Conservation (phyloP, 331 rosid species). For the Saraca asoca region DNA sequence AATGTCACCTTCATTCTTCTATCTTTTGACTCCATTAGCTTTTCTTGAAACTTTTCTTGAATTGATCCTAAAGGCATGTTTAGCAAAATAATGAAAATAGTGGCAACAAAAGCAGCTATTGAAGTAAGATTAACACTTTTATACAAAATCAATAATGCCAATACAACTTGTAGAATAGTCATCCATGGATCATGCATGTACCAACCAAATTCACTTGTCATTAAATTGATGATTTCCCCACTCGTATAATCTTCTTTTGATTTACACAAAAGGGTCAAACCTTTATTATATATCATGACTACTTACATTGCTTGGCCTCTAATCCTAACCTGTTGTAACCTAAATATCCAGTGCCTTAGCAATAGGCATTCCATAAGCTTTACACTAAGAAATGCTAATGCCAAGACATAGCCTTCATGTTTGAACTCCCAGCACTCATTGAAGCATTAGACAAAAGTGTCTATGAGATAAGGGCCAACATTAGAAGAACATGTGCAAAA, state of each 20-base stretch:
- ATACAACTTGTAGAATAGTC: conserved; percentile 57
- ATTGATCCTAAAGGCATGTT: conserved; percentile 59
- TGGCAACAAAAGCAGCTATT: conserved; percentile 52
- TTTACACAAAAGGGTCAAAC: conserved; percentile 64
- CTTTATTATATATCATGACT: conserved; percentile 64
- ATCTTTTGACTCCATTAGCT: conserved; percentile 74
- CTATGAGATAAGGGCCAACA: conserved; percentile 80
- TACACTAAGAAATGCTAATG: conserved; percentile 51
- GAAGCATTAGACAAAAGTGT: conserved; percentile 69
- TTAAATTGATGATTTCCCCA: conserved; percentile 79
- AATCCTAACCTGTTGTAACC: conserved; percentile 60
- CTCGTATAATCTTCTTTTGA: conserved; percentile 65
- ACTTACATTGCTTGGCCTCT: conserved; percentile 59
- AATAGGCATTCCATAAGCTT: conserved; percentile 72
- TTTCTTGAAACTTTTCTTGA: conserved; percentile 58
- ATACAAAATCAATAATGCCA: conserved; percentile 69
- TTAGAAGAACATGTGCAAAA: conserved; percentile 51
- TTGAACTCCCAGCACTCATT: conserved; percentile 47
- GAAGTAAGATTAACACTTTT: conserved; percentile 69
- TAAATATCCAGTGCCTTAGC: conserved; percentile 60
- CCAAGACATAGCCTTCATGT: conserved; percentile 65
- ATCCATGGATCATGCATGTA: conserved; percentile 74
- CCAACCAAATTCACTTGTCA: conserved; percentile 74
- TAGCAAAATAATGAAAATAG: conserved; percentile 51
- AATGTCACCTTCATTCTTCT: conserved; percentile 61